A percentile compares a stretch with the other conserved stretches of the same genome.
These are phyloP conservation scores for Carex littledalei DNA, from an alignment of 176 grass and related monocot genomes.

Conservation along the genomic window DNA sequence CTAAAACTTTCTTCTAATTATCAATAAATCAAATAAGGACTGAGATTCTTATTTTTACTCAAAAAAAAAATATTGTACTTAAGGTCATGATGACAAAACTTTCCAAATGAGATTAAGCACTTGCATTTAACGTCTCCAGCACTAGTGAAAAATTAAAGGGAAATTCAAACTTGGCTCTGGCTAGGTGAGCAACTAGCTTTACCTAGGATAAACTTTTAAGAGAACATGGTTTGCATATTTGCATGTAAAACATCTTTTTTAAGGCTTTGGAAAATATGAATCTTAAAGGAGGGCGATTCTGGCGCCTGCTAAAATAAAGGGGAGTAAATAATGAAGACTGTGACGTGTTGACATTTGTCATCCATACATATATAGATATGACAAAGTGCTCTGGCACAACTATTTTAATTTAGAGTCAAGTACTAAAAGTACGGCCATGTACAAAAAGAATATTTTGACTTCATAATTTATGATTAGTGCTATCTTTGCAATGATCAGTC, in stretches of 20 bases:
- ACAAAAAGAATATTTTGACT: not conserved
- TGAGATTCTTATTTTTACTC: no score
- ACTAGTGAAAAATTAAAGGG: not conserved
- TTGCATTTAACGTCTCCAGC: slow-evolving; percentile 3
- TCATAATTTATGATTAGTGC: not conserved
- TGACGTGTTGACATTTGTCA: not conserved
- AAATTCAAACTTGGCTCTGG: slow-evolving; percentile 3
- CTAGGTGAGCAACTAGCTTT: not conserved
- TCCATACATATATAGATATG: not conserved
- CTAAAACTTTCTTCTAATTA: no score
- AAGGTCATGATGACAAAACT: slow-evolving; percentile 3
- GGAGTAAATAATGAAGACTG: no score
- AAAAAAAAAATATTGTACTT: not conserved
- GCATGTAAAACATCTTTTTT: not conserved
- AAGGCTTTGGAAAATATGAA: not conserved
- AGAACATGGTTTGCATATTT: not conserved
- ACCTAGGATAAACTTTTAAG: slow-evolving; percentile 12
- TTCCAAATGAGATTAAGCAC: slow-evolving; percentile 3
- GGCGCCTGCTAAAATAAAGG: no score
- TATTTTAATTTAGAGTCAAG: not conserved
- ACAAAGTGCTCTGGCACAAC: not conserved
- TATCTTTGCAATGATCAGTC: not conserved
- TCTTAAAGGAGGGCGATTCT: not conserved
- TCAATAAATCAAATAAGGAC: no score
- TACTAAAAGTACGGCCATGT: slow-evolving; percentile 9